Base-by-base conservation (phyloP, 352 stramenopile genomes). In the Phytophthora idaei region DNA sequence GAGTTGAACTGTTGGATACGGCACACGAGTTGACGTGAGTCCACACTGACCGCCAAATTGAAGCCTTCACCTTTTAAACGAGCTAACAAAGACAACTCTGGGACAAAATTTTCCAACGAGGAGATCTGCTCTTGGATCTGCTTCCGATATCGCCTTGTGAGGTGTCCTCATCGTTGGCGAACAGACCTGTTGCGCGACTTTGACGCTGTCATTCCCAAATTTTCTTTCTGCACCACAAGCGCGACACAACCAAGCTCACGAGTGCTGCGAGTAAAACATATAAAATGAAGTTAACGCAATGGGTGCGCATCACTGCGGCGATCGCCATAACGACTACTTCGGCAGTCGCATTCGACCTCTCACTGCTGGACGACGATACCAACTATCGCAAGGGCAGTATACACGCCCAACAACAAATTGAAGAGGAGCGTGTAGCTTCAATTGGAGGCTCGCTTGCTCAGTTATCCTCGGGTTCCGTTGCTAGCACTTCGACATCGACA, bases 111-210 rank as follows among this genome's bases (percentile, higher is more conserved):
- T 66, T 14, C 44, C 17, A 29, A 42, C 41, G 15, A 61, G 31
- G 50, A 44, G 63, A 71, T 71, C 48, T 11, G 7, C n/a, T 49
- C 14, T 47, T 14, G 14, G 50, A 71, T 71, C 58, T 71, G 57
- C 27, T 42, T 7, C 12, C 14, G 27, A 14, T 31, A 7, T 34
- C 44, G 61, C 28, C 12, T 8, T 37, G 21, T 31, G 21, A 36
- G 28, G 36, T 28, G 49, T 15, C 48, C 14, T 55, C 5, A 1
- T n/a, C 41, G 45, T 46, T 21, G 21, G 15, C n/a, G 15, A 44
- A 11, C 29, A n/a, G 25, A 17, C 47, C 34, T 60, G 48, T 29
- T 64, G 49, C 6, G n/a, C 42, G 36, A 21, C 48, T 52, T 59
- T n/a, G 21, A 61, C 9, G 41, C 44, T 50, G 31, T 51, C 63